Percentiles rank a stretch among this genome's conserved stretches.
Conservation (phyloP, 306 rosid species). For the Parietaria judaica region DNA sequence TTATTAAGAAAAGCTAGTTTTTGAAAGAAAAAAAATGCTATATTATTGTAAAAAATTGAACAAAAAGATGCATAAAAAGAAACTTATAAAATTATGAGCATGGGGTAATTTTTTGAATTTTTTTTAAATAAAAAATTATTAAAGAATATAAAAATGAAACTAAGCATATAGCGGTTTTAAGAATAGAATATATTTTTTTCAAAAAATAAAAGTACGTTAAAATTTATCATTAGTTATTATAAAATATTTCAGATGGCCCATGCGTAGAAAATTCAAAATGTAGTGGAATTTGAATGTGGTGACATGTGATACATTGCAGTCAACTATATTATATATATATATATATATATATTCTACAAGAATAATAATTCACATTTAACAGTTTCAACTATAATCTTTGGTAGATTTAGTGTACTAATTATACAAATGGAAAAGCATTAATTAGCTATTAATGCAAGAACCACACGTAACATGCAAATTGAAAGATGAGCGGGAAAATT, state of each 20-base stretch:
- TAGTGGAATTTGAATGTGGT: neutral
- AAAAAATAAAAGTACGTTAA: too few species aligned
- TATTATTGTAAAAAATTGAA: too few species aligned
- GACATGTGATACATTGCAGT: neutral
- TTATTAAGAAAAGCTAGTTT: too few species aligned
- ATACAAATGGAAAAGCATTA: neutral
- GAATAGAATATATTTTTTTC: too few species aligned
- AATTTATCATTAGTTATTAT: neutral
- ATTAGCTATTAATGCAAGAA: neutral
- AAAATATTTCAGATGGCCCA: neutral
- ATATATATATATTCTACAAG: neutral
- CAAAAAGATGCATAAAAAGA: too few species aligned
- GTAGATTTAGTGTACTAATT: neutral
- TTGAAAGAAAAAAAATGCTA: too few species aligned
- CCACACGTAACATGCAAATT: neutral
- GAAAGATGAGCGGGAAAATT: conserved; percentile 42
- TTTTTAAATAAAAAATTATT: too few species aligned
- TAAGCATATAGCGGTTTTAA: too few species aligned
- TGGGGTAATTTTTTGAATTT: too few species aligned
- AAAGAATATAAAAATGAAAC: too few species aligned
- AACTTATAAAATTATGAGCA: too few species aligned
- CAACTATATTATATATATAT: neutral
- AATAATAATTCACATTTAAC: conserved; percentile 12
- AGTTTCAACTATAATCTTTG: conserved; percentile 11
- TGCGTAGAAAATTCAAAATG: neutral